phyloP scores from a whole-genome alignment of 75 land plant species.

The Pinus albicaulis region DNA sequence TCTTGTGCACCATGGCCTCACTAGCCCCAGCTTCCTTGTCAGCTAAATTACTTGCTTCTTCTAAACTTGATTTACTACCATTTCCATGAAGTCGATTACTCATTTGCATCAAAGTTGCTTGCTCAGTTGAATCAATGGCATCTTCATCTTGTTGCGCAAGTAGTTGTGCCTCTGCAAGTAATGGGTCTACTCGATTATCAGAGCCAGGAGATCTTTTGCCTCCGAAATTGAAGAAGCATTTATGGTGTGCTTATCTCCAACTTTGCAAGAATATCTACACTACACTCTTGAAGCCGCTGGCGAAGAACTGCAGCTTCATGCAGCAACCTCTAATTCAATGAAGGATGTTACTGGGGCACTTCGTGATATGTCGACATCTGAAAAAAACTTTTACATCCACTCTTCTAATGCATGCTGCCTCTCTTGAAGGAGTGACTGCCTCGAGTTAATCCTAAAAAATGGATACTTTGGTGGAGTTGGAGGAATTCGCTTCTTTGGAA shows the following conservation, averaged over 20 bases:
- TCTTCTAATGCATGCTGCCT: constrained; percentile 84
- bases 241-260: no score
- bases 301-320: background rate
- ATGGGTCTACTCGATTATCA: no score
- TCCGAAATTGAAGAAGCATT: no score
- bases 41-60: background rate
- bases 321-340: constrained; percentile 95
- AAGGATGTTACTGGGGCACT: constrained; percentile 80
- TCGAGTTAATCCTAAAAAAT: constrained; percentile 68
- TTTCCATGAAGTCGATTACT: constrained; percentile 9
- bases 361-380: constrained; percentile 88
- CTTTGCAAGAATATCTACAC: no score
- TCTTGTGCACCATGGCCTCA: constrained; percentile 61
- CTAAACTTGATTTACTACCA: constrained; percentile 3
- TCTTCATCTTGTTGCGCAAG: constrained; percentile 62
- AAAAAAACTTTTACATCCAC: constrained; percentile 77
- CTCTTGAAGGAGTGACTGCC: constrained; percentile 50
- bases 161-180: constrained; percentile 62
- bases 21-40: constrained; percentile 16
- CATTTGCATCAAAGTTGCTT: background rate
- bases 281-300: no score
- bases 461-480: constrained; percentile 71
- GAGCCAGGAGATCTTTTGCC: no score
- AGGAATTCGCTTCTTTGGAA: constrained; percentile 75
- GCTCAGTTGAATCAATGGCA: constrained; percentile 10